These are phyloP conservation scores for Irpex sp. DNA, from an alignment of 1,284 basidiomycete genomes.

Conservation along the genomic window DNA sequence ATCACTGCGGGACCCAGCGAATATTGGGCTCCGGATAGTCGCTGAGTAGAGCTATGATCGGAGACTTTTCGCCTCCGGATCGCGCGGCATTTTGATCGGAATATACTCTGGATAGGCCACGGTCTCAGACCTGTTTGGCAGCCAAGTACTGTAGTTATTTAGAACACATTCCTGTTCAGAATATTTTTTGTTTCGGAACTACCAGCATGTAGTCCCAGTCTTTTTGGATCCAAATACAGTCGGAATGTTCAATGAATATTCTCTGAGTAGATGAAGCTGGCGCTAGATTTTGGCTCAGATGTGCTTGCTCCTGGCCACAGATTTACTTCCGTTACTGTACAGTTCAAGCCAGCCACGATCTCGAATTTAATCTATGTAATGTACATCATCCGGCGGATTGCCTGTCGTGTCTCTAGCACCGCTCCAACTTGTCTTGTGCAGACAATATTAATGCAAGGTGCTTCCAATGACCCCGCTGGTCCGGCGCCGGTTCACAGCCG, in stretches of 20 bases:
- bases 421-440: neutral
- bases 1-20: neutral
- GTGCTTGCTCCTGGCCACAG: too few species aligned
- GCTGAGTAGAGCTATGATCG: neutral
- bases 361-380: neutral
- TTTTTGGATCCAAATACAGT: neutral
- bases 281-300: too few species aligned
- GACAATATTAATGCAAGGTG: too few species aligned
- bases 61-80: neutral
- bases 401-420: neutral
- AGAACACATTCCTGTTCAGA: neutral
- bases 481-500: too few species aligned
- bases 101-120: neutral
- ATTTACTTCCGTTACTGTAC: neutral
- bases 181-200: neutral
- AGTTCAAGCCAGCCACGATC: neutral
- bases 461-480: too few species aligned
- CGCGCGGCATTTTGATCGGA: neutral
- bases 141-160: neutral
- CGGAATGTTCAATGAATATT: neutral
- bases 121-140: neutral
- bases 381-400: neutral
- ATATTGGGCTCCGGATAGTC: neutral
- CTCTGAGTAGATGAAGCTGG: neutral
- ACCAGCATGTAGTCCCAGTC: neutral